These are phyloP conservation scores for Pleodorina starrii DNA, from an alignment of 139 green algal species.

Conservation along the genomic window DNA sequence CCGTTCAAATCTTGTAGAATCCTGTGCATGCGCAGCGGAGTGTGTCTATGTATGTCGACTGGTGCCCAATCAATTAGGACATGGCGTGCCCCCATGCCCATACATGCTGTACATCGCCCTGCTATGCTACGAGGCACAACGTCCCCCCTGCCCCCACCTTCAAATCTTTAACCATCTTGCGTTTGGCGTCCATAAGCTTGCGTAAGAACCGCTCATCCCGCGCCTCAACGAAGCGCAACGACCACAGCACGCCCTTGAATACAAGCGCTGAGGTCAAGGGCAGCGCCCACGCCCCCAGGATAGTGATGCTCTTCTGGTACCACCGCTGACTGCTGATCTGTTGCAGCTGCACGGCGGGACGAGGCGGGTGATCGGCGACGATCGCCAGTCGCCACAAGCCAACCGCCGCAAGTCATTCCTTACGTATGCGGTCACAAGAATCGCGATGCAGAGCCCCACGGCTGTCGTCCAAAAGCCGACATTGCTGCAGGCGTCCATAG, in stretches of 20 bases:
- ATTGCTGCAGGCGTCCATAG: constrained; percentile 16
- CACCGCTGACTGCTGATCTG: constrained; percentile 48
- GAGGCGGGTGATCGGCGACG: no score
- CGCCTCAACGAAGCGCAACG: constrained; percentile 49
- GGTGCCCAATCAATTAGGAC: no score
- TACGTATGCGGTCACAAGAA: constrained; percentile 37
- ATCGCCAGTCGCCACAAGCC: no score
- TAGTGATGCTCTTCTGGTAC: constrained; percentile 27
- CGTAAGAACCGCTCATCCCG: constrained; percentile 56
- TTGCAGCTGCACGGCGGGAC: constrained; percentile 50
- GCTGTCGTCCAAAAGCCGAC: constrained; percentile 26
- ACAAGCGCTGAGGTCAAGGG: constrained; percentile 59
- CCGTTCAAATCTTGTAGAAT: constrained; percentile 74
- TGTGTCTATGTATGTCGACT: no score
- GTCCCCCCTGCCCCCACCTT: no score
- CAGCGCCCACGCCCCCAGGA: constrained; percentile 2
- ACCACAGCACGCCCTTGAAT: constrained; percentile 44
- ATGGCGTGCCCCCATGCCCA: no score
- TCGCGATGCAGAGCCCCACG: neutral
- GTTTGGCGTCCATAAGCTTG: constrained; percentile 58
- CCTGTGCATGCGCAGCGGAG: no score
- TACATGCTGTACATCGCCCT: no score
- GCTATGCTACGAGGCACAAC: no score
- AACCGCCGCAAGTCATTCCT: no score
- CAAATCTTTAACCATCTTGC: constrained; percentile 76